Evolutionary conservation across 805 yeast genomes (phyloP).

Genomic region (Schizosaccharomyces japonicus): DNA sequence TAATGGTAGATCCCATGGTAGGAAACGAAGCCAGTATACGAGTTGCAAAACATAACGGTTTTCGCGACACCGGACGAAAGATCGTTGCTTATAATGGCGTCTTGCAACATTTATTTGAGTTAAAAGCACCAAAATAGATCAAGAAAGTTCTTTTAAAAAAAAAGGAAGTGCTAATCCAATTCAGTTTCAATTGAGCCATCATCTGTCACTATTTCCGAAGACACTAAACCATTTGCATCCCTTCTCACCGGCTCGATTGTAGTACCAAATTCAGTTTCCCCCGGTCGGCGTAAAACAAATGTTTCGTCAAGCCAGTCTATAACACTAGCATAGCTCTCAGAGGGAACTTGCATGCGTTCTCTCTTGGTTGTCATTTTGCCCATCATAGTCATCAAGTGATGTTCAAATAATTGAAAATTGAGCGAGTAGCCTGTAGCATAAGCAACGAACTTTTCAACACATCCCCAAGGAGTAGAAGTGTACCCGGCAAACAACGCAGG

Average conservation of each 20-base stretch:
- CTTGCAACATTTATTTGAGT: not conserved
- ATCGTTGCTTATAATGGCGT: not conserved
- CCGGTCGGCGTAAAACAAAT: conserved; percentile 41
- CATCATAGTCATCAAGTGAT: conserved; percentile 74
- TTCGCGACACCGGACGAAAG: not conserved
- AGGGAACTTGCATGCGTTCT: conserved; percentile 15
- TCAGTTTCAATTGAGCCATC: too few species aligned
- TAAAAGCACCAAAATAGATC: too few species aligned
- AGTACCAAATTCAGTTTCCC: conserved; percentile 59
- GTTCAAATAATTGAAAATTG: conserved; percentile 65
- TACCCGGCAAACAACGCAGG: conserved; percentile 72
- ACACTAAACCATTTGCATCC: not conserved
- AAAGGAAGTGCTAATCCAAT: too few species aligned
- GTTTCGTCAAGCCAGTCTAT: conserved; percentile 64
- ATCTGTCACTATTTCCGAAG: not conserved
- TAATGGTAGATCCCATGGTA: not conserved
- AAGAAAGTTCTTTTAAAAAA: too few species aligned
- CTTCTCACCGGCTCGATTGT: not conserved
- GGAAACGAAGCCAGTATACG: conserved; percentile 1
- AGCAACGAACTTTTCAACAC: conserved; percentile 64
- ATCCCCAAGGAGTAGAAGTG: conserved; percentile 66
- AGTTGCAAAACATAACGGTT: not conserved
- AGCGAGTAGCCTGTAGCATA: conserved; percentile 56
- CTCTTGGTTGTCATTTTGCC: conserved; percentile 22
- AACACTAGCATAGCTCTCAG: conserved; percentile 18